Evolutionary conservation across 495 filamentous ascomycete species (phyloP).

Genomic region (Trichoderma orchidacearum): DNA sequence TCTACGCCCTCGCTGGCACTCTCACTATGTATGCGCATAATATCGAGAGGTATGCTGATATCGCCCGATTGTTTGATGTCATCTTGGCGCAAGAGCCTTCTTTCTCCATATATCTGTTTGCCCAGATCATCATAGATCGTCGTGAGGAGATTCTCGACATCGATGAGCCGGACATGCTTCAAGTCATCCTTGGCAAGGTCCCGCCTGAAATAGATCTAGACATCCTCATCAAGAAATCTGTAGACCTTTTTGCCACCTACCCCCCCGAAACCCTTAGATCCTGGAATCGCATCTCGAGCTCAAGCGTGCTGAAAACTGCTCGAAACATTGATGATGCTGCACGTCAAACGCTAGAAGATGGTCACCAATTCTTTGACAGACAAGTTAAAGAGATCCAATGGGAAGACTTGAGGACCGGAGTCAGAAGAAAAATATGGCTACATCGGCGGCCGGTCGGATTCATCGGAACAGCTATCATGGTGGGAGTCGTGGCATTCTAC

Average conservation of each 20-base stretch:
- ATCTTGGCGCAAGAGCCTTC: slow-evolving; percentile 73
- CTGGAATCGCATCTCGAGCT: slow-evolving; percentile 58
- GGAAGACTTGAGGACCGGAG: slow-evolving; percentile 41
- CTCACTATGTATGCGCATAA: slow-evolving; percentile 94
- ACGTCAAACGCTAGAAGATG: slow-evolving; percentile 43
- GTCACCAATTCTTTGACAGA: slow-evolving; percentile 45
- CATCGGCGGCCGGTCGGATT: slow-evolving; percentile 44
- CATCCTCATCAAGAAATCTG: slow-evolving; percentile 49
- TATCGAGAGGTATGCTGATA: slow-evolving; percentile 77
- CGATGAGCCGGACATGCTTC: slow-evolving; percentile 90
- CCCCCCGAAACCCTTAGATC: slow-evolving; percentile 62
- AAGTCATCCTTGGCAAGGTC: slow-evolving; percentile 76
- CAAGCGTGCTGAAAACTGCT: slow-evolving; percentile 78
- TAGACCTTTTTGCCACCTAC: slow-evolving; percentile 43
- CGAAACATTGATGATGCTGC: slow-evolving; percentile 26
- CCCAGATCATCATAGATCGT: slow-evolving; percentile 69
- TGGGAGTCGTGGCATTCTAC: slow-evolving; percentile 39
- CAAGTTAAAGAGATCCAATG: slow-evolving; percentile 56
- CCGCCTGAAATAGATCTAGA: slow-evolving; percentile 79
- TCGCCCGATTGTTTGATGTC: slow-evolving; percentile 82
- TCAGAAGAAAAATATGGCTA: slow-evolving; percentile 38
- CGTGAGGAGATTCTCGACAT: slow-evolving; percentile 72
- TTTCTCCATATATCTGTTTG: slow-evolving; percentile 82
- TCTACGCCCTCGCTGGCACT: slow-evolving; percentile 82
- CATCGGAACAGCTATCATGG: slow-evolving; percentile 47